Conservation (phyloP, 2,329 filamentous ascomycete species). For the Dothideomycetes sp. region DNA sequence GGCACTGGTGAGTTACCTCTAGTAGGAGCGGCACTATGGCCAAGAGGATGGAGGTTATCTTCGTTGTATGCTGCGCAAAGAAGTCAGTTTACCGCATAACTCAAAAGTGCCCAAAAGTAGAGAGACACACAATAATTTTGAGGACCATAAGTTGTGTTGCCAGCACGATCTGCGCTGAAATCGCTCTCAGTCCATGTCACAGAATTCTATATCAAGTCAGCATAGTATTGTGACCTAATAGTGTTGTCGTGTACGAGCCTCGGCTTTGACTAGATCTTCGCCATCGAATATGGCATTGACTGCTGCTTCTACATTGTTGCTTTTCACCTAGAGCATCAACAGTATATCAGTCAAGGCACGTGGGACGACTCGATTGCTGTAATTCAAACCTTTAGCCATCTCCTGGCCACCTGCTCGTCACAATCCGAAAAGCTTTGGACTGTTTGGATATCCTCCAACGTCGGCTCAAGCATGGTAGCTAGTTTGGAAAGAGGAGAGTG, state of each 20-base stretch:
- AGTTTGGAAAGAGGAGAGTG: neutral
- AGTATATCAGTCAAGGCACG: neutral
- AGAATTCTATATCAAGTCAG: constrained; percentile 7
- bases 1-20: constrained; percentile 23
- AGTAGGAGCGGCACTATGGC: constrained; percentile 23
- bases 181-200: constrained; percentile 23
- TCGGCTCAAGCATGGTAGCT: constrained; percentile 17
- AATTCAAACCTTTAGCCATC: constrained; percentile 24
- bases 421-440: constrained; percentile 19
- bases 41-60: constrained; percentile 21
- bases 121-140: constrained; percentile 7
- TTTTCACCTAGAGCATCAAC: constrained; percentile 22
- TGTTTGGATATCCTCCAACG: constrained; percentile 18
- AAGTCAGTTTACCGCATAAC: neutral
- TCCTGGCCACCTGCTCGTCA: constrained; percentile 17
- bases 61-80: constrained; percentile 14
- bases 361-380: neutral
- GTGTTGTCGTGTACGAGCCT: constrained; percentile 13
- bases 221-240: neutral
- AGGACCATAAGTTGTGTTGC: constrained; percentile 16
- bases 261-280: constrained; percentile 23
- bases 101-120: neutral
- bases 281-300: constrained; percentile 24
- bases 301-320: constrained; percentile 23
- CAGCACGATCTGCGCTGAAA: constrained; percentile 23